Conservation (phyloP, 2,329 filamentous ascomycete genomes). For the Fusarium acutatum region DNA sequence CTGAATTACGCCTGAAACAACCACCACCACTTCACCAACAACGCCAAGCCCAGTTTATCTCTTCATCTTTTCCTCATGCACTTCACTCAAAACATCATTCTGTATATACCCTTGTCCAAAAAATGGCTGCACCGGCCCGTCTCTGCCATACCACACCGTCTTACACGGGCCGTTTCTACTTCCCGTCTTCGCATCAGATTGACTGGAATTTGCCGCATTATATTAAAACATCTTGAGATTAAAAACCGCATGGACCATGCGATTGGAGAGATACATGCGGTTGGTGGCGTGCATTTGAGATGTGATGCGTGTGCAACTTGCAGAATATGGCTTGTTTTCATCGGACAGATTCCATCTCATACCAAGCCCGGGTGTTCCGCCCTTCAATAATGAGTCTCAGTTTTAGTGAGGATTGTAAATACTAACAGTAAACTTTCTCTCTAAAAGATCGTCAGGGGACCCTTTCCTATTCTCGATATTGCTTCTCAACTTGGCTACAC, state of each 20-base stretch:
- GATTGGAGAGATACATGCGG: conserved; percentile 23
- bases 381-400: not conserved
- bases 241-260: conserved; percentile 34
- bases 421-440: not conserved
- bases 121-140: conserved; percentile 33
- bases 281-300: conserved; percentile 12
- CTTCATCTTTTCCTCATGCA: not conserved
- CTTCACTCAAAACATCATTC: not conserved
- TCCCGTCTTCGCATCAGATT: conserved; percentile 9
- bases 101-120: conserved; percentile 23
- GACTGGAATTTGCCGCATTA: not conserved
- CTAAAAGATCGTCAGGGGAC: conserved; percentile 23
- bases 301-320: conserved; percentile 23
- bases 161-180: conserved; percentile 31
- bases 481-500: conserved; percentile 24
- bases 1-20: not conserved
- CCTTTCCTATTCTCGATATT: not conserved
- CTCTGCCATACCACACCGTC: conserved; percentile 27
- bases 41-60: not conserved
- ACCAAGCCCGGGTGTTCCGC: not conserved
- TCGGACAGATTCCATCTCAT: not conserved
- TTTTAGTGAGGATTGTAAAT: not conserved
- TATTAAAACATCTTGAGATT: not conserved
- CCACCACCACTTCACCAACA: not conserved
- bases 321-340: conserved; percentile 10